Base-by-base conservation (phyloP, 2,329 filamentous ascomycete genomes). In the Penicillium brasilianum region DNA sequence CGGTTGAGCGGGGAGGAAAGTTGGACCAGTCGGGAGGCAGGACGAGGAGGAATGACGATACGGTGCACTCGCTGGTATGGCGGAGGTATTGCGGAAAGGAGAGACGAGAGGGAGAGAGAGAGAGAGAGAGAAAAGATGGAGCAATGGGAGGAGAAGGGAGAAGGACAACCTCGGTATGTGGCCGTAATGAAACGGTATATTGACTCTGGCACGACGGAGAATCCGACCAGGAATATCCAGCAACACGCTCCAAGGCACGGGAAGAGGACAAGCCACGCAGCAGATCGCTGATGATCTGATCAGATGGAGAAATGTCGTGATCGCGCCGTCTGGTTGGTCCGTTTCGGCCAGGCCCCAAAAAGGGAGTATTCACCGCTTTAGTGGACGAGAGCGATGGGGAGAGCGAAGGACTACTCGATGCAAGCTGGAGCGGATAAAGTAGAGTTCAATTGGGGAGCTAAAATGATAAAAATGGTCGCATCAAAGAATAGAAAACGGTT, bases 271-370 rank as follows among this genome's bases (percentile, higher is more conserved):
- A 48, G 44, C 44, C 44, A 46, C 43, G 43, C 43, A 53, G 50
- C 50, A 53, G 50, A 39, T 53, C 50, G 52, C 22, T 64, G 74
- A 78, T 77, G 75, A 76, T 76, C 72, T 76, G 73, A 78, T 78
- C 70, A 65, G 73, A 76, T 76, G 76, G 74, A 72, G 74, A 77
- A 76, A 78, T 78, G 76, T 78, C 76, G 76, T 77, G 74, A 78
- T 78, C 73, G 74, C 68, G 49, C 28, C 18, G 49, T 67, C 59
- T 74, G 69, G 66, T 76, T 72, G 62, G 73, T 66, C 71, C 57
- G 68, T 68, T 51, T 18, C 18, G 48, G 20, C 57, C 44, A 39
- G 32, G 10, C 22, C 52, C 52, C 8, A 13, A 39, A 41, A 13
- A 34, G 10, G 22, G 25, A 36, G 49, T 39, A 55, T 58, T 72